These are phyloP conservation scores for Arthrobotrys megalospora DNA, from an alignment of 2,329 filamentous ascomycete genomes.

Conservation along the genomic window DNA sequence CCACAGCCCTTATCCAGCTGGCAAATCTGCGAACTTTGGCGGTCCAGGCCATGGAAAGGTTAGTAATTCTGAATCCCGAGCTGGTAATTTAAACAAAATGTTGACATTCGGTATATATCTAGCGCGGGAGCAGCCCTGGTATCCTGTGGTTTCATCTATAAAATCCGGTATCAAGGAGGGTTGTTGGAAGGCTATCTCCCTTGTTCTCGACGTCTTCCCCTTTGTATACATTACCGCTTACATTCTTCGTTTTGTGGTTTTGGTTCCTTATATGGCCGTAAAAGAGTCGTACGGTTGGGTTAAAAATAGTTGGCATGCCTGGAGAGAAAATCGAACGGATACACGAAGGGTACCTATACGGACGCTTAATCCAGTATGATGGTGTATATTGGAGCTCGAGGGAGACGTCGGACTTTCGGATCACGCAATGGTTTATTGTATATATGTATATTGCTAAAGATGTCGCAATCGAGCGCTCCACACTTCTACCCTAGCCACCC, in stretches of 20 bases:
- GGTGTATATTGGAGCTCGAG: too few species aligned
- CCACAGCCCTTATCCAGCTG: conserved; percentile 8
- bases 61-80: not conserved
- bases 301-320: not conserved
- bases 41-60: conserved; percentile 3
- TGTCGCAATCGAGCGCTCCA: too few species aligned
- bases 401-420: too few species aligned
- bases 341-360: too few species aligned
- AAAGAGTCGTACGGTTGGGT: not conserved
- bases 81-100: not conserved
- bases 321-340: not conserved
- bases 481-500: too few species aligned
- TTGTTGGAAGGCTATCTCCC: not conserved
- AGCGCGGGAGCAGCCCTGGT: conserved; percentile 2
- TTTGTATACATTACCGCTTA: not conserved
- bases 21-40: conserved; percentile 3
- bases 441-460: too few species aligned
- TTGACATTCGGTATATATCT: not conserved
- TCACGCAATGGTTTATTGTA: too few species aligned
- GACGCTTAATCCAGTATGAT: too few species aligned
- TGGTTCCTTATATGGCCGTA: not conserved
- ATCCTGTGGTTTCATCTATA: not conserved
- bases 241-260: not conserved
- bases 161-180: not conserved
- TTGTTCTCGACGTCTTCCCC: not conserved